These are phyloP conservation scores for Hymenoscyphus scutula DNA, from an alignment of 2,329 filamentous ascomycete species.

Conservation along the genomic window DNA sequence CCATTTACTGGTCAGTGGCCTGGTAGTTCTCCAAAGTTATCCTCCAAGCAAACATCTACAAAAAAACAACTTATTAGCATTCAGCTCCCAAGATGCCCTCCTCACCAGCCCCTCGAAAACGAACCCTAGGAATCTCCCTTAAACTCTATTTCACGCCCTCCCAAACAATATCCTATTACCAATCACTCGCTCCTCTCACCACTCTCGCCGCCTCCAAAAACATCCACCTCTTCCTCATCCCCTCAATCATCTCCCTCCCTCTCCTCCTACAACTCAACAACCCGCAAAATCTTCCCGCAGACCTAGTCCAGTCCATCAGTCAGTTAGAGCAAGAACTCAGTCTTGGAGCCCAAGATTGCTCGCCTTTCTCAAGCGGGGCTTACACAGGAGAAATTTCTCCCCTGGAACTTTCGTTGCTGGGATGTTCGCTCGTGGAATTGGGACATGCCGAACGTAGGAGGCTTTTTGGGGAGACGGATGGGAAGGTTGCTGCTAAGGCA, in stretches of 20 bases:
- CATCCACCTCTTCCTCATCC: constrained; percentile 73
- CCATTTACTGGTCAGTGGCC: not conserved
- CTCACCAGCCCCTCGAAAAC: constrained; percentile 47
- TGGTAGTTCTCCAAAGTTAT: not conserved
- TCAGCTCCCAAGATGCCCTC: constrained; percentile 27
- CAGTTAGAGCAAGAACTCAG: constrained; percentile 47
- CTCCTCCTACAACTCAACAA: constrained; percentile 42
- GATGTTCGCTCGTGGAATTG: constrained; percentile 71
- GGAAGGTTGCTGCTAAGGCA: constrained; percentile 64
- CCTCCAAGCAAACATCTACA: not conserved
- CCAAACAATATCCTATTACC: constrained; percentile 58
- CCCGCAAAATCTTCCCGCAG: not conserved
- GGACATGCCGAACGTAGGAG: constrained; percentile 77
- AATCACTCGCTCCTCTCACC: constrained; percentile 45
- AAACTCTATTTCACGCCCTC: constrained; percentile 78
- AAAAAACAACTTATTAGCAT: not conserved
- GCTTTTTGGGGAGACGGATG: constrained; percentile 74
- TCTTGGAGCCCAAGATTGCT: constrained; percentile 74
- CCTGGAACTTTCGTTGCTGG: constrained; percentile 61
- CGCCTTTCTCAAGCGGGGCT: constrained; percentile 66
- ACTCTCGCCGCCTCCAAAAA: constrained; percentile 44
- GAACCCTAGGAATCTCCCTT: constrained; percentile 67
- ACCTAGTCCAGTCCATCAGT: not conserved
- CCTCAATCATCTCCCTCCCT: constrained; percentile 69
- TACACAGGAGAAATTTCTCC: constrained; percentile 79